Conservation (phyloP, 163 green algal genomes). For the Volvox carteri region DNA sequence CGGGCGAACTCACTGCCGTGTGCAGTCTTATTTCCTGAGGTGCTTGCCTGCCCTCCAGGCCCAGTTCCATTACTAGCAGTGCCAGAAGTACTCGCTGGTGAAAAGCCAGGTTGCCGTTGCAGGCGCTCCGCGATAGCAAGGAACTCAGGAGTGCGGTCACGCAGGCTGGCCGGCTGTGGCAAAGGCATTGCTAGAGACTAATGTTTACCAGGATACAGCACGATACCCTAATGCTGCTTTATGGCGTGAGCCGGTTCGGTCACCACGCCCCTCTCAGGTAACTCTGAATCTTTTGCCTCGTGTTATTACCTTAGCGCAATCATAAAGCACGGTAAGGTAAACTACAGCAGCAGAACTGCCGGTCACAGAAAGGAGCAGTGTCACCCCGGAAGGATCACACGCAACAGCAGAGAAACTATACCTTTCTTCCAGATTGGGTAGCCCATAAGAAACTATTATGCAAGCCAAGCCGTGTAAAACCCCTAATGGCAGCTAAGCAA, state of each 20-base stretch:
- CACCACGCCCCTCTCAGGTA: background rate
- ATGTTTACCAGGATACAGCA: background rate
- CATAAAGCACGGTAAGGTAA: too few relatives aligned
- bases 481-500: too few relatives aligned
- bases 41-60: background rate
- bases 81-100: background rate
- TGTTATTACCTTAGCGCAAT: background rate
- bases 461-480: too few relatives aligned
- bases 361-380: background rate
- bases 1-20: conserved; percentile 87
- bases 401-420: background rate
- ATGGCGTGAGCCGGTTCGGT: too few relatives aligned
- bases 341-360: background rate
- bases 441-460: too few relatives aligned
- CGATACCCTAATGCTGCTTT: too few relatives aligned
- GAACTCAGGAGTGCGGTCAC: conserved; percentile 88
- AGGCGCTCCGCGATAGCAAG: conserved; percentile 75
- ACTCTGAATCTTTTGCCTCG: background rate
- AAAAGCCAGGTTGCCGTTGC: conserved; percentile 74
- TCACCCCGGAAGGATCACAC: conserved; percentile 5
- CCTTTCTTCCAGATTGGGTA: background rate
- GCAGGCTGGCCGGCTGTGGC: conserved; percentile 49
- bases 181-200: conserved; percentile 32
- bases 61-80: background rate
- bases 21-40: conserved; percentile 38